phyloP scores from a whole-genome alignment of 176 grass and related monocot genomes.

The Typha latifolia region DNA sequence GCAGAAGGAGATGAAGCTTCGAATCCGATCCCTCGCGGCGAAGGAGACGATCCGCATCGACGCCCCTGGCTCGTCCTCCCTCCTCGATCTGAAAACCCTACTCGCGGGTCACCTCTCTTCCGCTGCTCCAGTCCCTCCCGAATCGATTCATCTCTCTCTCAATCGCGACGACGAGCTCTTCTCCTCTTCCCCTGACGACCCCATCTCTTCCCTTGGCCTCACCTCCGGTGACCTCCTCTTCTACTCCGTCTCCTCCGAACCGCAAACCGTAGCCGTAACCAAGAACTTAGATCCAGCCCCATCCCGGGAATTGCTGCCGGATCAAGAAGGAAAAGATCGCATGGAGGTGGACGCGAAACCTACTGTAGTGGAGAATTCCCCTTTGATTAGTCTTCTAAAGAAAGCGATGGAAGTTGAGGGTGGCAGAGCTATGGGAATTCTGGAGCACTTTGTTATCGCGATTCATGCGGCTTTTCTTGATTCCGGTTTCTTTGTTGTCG shows the following conservation, averaged over 20 bases:
- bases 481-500: constrained; percentile 26
- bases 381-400: constrained; percentile 28
- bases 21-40: constrained; percentile 49
- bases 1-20: constrained; percentile 56
- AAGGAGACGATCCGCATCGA: constrained; percentile 61
- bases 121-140: constrained; percentile 37
- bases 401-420: constrained; percentile 31
- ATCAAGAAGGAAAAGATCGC: not conserved
- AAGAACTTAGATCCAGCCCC: too few species aligned
- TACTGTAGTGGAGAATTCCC: not conserved
- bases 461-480: constrained; percentile 59
- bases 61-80: constrained; percentile 36
- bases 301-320: not conserved
- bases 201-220: constrained; percentile 56
- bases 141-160: constrained; percentile 76
- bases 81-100: constrained; percentile 46
- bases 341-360: constrained; percentile 19
- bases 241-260: constrained; percentile 37
- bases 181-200: constrained; percentile 26
- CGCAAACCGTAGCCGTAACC: constrained; percentile 4
- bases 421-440: constrained; percentile 11
- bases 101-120: constrained; percentile 35
- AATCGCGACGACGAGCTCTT: constrained; percentile 75
- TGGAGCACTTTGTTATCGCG: constrained; percentile 33
- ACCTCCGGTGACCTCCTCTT: constrained; percentile 78